A percentile compares a stretch with the other conserved stretches of the same genome.
phyloP scores from a whole-genome alignment of 768 basidiomycete species.

The Peribolospora kevripleyi region DNA sequence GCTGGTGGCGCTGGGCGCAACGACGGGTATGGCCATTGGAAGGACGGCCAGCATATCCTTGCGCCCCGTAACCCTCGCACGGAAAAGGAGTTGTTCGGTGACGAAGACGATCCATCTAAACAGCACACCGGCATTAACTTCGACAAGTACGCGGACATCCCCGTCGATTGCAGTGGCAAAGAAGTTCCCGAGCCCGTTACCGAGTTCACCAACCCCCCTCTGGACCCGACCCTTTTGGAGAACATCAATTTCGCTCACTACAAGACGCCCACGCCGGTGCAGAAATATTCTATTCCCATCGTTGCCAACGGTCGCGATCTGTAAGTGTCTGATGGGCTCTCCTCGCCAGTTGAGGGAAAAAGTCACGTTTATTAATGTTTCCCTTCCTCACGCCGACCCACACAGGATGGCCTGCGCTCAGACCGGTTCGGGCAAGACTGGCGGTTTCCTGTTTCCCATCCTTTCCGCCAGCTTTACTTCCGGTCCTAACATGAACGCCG shows the following conservation, averaged over 20 bases:
- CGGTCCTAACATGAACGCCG: slow-evolving; percentile 54
- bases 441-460: slow-evolving; percentile 96
- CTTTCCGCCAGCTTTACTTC: slow-evolving; percentile 68
- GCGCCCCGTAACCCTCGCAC: slow-evolving; percentile 62
- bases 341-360: not conserved
- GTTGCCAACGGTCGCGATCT: slow-evolving; percentile 45
- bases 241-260: slow-evolving; percentile 86
- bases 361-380: not conserved
- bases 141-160: slow-evolving; percentile 98
- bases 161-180: slow-evolving; percentile 90
- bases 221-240: slow-evolving; percentile 80
- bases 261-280: slow-evolving; percentile 86
- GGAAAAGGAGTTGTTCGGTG: slow-evolving; percentile 92
- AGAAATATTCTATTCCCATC: slow-evolving; percentile 99
- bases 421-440: slow-evolving; percentile 99
- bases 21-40: slow-evolving; percentile 48
- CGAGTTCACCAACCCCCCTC: slow-evolving; percentile 62
- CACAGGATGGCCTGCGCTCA: slow-evolving; percentile 65
- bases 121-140: slow-evolving; percentile 98
- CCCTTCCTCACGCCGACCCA: slow-evolving; percentile 27
- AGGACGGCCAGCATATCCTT: slow-evolving; percentile 62
- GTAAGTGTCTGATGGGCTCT: slow-evolving; percentile 10
- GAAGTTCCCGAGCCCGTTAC: slow-evolving; percentile 87
- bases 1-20: slow-evolving; percentile 11
- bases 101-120: slow-evolving; percentile 55